Conservation (phyloP, 192 early-diverging fungal species). For the Backusella psychrophila region DNA sequence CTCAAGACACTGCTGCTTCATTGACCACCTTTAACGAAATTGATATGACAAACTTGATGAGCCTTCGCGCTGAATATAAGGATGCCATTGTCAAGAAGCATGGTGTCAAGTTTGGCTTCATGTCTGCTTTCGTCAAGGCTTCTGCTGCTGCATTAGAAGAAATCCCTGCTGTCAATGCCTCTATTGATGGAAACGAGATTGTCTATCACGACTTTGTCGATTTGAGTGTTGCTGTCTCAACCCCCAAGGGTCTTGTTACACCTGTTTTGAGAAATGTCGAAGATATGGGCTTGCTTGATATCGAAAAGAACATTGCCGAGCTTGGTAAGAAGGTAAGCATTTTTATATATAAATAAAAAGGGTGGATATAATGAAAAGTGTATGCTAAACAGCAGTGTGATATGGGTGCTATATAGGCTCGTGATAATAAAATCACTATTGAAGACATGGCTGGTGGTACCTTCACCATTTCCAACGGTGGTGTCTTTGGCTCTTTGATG, state of each 20-base stretch:
- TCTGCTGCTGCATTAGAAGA: constrained; percentile 81
- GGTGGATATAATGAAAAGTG: not conserved
- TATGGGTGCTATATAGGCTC: constrained; percentile 58
- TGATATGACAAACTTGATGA: constrained; percentile 95
- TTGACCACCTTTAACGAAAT: constrained; percentile 99
- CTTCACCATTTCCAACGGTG: constrained; percentile 99
- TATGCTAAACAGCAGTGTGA: not conserved
- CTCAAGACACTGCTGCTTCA: constrained; percentile 94
- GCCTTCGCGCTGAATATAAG: constrained; percentile 92
- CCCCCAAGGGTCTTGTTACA: constrained; percentile 98
- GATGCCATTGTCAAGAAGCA: constrained; percentile 91
- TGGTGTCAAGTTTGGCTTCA: constrained; percentile 96
- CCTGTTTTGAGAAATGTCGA: constrained; percentile 95
- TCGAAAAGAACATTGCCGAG: constrained; percentile 89
- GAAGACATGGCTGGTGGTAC: constrained; percentile 99
- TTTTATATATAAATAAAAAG: not conserved
- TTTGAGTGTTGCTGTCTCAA: constrained; percentile 94
- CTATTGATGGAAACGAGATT: constrained; percentile 89
- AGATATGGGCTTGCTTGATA: constrained; percentile 78
- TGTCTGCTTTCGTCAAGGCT: constrained; percentile 97
- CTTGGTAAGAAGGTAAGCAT: constrained; percentile 71
- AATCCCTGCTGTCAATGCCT: constrained; percentile 92
- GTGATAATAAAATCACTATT: constrained; percentile 93
- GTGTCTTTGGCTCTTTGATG: constrained; percentile 95
- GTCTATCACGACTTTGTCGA: constrained; percentile 96